Percentiles rank a stretch among this genome's conserved stretches.
These are phyloP conservation scores for Aspergillus udagawae DNA, from an alignment of 2,329 filamentous ascomycete species.

Conservation along the genomic window DNA sequence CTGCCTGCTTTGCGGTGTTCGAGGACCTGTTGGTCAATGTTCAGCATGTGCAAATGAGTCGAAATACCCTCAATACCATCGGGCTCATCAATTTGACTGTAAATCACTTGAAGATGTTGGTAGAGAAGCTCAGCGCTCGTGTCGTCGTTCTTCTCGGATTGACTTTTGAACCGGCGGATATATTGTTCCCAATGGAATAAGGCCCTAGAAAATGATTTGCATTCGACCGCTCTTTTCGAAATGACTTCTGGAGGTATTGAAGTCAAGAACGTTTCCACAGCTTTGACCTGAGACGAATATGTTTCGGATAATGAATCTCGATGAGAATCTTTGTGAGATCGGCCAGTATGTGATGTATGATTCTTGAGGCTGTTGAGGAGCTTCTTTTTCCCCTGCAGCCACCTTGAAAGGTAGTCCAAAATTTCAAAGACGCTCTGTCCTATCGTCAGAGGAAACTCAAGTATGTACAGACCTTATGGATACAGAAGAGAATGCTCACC, in stretches of 20 bases:
- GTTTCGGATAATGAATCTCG: slow-evolving; percentile 28
- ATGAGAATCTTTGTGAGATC: slow-evolving; percentile 23
- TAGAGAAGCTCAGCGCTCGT: slow-evolving; percentile 62
- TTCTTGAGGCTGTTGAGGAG: slow-evolving; percentile 33
- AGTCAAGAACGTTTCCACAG: slow-evolving; percentile 70
- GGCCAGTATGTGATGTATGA: slow-evolving; percentile 25
- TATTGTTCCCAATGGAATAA: slow-evolving; percentile 94
- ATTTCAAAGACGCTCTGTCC: slow-evolving; percentile 77
- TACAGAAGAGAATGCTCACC: slow-evolving; percentile 46
- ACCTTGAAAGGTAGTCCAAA: slow-evolving; percentile 86
- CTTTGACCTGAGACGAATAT: slow-evolving; percentile 46
- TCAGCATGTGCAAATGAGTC: slow-evolving; percentile 76
- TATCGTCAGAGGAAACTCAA: neutral
- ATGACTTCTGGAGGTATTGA: slow-evolving; percentile 67
- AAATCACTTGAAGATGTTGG: slow-evolving; percentile 83
- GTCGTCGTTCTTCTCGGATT: slow-evolving; percentile 45
- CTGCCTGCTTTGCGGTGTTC: slow-evolving; percentile 89
- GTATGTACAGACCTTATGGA: neutral
- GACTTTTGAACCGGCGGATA: slow-evolving; percentile 57
- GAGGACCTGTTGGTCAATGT: slow-evolving; percentile 87
- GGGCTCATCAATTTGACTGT: slow-evolving; percentile 95
- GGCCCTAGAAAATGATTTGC: slow-evolving; percentile 85
- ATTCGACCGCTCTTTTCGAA: slow-evolving; percentile 83
- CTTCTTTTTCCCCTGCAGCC: slow-evolving; percentile 75
- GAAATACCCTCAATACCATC: slow-evolving; percentile 95